Percentiles rank a stretch among this genome's conserved stretches.
Conservation (phyloP, 148 eudicot species). For the Hydrangea macrophylla region DNA sequence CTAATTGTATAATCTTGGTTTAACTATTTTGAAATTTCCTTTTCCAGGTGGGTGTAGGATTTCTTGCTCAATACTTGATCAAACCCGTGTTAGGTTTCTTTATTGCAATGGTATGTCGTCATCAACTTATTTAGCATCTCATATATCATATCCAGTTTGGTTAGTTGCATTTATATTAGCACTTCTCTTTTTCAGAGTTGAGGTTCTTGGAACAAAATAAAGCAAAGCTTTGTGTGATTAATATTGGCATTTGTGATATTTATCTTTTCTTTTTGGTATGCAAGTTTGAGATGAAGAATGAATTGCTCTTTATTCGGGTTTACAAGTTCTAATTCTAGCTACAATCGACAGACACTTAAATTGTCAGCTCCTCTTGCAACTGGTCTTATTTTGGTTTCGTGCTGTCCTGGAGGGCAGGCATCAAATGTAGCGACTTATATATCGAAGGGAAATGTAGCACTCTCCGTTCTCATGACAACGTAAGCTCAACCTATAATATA, state of each 20-base stretch:
- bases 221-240: background rate
- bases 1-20: background rate
- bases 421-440: constrained; percentile 99
- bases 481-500: constrained; percentile 38
- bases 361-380: constrained; percentile 98
- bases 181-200: background rate
- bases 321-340: constrained; percentile 3
- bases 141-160: background rate
- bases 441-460: constrained; percentile 98
- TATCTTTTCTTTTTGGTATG: background rate
- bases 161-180: background rate
- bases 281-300: background rate
- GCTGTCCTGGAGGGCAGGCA: constrained; percentile 99
- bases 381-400: constrained; percentile 95
- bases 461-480: constrained; percentile 99
- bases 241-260: background rate
- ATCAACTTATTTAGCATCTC: constrained; percentile 7
- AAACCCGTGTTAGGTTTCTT: constrained; percentile 81
- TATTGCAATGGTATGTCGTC: constrained; percentile 71
- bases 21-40: background rate
- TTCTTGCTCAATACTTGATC: constrained; percentile 87
- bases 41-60: constrained; percentile 90
- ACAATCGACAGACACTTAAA: constrained; percentile 60
- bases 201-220: background rate
- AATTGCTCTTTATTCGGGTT: constrained; percentile 4